Evolutionary conservation across 2,329 filamentous ascomycete genomes (phyloP).

Genomic region (Hymenoscyphus infarciens): DNA sequence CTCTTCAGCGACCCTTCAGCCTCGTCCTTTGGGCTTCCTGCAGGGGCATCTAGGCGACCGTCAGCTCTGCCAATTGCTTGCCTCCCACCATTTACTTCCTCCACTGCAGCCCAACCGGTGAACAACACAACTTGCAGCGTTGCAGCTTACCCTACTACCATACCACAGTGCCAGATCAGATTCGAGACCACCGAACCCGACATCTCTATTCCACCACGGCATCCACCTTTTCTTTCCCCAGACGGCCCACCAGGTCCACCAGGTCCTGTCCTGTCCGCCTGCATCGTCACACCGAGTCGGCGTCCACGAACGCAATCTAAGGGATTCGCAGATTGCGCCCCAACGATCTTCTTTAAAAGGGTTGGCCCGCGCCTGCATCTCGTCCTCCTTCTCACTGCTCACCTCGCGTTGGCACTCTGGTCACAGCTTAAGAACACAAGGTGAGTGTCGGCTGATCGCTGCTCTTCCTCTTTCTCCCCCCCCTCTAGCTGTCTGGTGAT

Average conservation of each 20-base stretch:
- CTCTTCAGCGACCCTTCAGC: neutral
- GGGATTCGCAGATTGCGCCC: neutral
- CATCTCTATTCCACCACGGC: neutral
- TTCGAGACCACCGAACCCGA: neutral
- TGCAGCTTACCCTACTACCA: neutral
- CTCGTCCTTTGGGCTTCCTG: neutral
- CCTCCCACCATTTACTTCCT: neutral
- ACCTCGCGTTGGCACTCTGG: neutral
- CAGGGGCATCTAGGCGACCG: slow-evolving; percentile 1
- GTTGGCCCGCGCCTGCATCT: slow-evolving; percentile 1
- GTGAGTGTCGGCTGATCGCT: slow-evolving; percentile 14
- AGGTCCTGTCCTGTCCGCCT: neutral
- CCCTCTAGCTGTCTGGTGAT: slow-evolving; percentile 6
- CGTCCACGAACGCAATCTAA: neutral
- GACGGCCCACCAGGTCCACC: neutral
- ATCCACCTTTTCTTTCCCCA: neutral
- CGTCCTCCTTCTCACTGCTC: slow-evolving; percentile 6
- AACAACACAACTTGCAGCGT: slow-evolving; percentile 9
- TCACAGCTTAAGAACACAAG: neutral
- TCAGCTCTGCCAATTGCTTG: neutral
- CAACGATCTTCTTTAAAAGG: neutral
- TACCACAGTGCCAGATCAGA: neutral
- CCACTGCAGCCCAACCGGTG: neutral
- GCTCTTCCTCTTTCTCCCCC: neutral
- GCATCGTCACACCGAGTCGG: slow-evolving; percentile 12